Evolutionary conservation across 2,329 filamentous ascomycete genomes (phyloP).

Genomic region (Aspergillus viridinutans): DNA sequence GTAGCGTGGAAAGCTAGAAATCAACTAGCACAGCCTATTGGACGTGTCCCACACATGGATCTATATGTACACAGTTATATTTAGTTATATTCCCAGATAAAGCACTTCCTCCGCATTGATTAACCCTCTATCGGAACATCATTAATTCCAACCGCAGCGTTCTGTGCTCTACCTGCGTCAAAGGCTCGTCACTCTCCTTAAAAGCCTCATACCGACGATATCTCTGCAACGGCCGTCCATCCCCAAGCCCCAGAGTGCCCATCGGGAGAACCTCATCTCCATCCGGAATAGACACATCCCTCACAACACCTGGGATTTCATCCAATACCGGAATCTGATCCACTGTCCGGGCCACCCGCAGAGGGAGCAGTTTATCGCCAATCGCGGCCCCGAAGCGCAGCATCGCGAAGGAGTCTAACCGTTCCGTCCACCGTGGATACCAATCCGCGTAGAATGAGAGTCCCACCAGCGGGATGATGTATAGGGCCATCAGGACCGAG

Average conservation of each 20-base stretch:
- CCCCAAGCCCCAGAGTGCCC: not conserved
- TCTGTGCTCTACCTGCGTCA: not conserved
- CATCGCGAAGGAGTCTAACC: slow-evolving; percentile 18
- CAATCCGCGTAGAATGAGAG: slow-evolving; percentile 11
- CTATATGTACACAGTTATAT: not conserved
- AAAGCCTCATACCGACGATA: not conserved
- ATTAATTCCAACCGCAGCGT: not conserved
- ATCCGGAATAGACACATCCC: not conserved
- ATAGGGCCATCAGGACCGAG: slow-evolving; percentile 7
- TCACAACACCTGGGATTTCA: not conserved
- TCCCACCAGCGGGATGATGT: slow-evolving; percentile 10
- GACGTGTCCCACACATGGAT: not conserved
- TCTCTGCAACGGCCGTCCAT: not conserved
- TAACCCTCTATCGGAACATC: not conserved
- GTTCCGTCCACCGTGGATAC: slow-evolving; percentile 13
- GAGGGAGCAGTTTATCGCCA: not conserved
- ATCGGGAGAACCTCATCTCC: not conserved
- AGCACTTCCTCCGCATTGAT: not conserved
- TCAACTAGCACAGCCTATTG: not conserved
- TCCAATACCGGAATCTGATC: not conserved
- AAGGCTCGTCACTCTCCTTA: not conserved
- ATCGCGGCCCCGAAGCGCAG: slow-evolving; percentile 15
- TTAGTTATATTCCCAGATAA: not conserved
- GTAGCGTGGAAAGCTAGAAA: not conserved
- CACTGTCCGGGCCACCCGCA: not conserved